phyloP scores from a whole-genome alignment of 768 basidiomycete species.

The Termitomyces sp. region DNA sequence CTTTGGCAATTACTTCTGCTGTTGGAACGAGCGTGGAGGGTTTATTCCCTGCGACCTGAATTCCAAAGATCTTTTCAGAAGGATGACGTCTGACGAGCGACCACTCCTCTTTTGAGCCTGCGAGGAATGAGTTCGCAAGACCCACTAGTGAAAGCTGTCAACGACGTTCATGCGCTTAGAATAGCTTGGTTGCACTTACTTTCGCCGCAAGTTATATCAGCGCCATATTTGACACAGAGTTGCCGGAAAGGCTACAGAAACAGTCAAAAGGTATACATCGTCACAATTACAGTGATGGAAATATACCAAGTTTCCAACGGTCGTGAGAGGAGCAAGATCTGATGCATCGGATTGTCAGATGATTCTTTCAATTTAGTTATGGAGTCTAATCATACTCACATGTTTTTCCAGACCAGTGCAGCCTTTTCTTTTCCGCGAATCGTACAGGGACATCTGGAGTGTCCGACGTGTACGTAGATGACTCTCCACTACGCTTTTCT shows the following conservation, averaged over 20 bases:
- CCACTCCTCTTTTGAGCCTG: constrained; percentile 92
- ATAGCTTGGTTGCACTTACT: constrained; percentile 38
- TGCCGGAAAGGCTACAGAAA: constrained; percentile 79
- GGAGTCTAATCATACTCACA: constrained; percentile 53
- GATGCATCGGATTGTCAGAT: not conserved
- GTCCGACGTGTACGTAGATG: constrained; percentile 36
- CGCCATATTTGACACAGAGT: constrained; percentile 80
- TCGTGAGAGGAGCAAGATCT: constrained; percentile 73
- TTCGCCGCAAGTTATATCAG: constrained; percentile 94
- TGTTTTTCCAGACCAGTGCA: constrained; percentile 84
- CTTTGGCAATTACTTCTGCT: constrained; percentile 74
- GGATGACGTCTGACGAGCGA: constrained; percentile 87
- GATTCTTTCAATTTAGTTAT: not conserved
- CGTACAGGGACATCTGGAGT: constrained; percentile 66
- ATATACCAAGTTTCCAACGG: constrained; percentile 87
- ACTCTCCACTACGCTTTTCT: constrained; percentile 30
- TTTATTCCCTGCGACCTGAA: constrained; percentile 90
- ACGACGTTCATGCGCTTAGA: not conserved
- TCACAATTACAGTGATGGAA: not conserved
- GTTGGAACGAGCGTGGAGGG: constrained; percentile 72
- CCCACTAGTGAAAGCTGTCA: constrained; percentile 55
- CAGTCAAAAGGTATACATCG: not conserved
- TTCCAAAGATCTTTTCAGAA: constrained; percentile 81
- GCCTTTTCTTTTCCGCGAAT: constrained; percentile 78
- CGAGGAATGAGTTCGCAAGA: constrained; percentile 83